phyloP scores from a whole-genome alignment of 2,329 filamentous ascomycete genomes.

The Podosphaera leucotricha region DNA sequence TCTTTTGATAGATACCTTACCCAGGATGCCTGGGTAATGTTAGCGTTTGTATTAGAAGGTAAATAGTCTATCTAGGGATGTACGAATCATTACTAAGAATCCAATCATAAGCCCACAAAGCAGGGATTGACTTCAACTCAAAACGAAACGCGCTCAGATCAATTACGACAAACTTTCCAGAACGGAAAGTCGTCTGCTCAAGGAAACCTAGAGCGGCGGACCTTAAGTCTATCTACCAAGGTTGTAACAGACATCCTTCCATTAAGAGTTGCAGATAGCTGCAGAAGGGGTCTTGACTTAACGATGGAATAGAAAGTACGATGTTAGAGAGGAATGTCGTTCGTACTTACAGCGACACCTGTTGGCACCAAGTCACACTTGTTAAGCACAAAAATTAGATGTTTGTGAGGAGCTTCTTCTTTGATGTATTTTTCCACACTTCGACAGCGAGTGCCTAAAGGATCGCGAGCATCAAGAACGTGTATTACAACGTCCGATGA shows the following conservation, averaged over 20 bases:
- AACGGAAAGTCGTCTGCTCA: constrained; percentile 60
- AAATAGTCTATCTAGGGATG: constrained; percentile 24
- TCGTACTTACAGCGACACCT: constrained; percentile 71
- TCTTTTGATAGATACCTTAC: constrained; percentile 73
- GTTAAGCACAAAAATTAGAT: constrained; percentile 72
- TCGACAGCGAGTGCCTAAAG: constrained; percentile 68
- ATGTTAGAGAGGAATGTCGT: constrained; percentile 2
- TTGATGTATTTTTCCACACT: constrained; percentile 83
- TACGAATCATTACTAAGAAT: constrained; percentile 99
- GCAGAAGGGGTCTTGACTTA: constrained; percentile 74
- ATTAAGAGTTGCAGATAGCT: constrained; percentile 33
- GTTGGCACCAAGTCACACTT: constrained; percentile 88
- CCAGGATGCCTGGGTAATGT: constrained; percentile 55
- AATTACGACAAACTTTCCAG: constrained; percentile 58
- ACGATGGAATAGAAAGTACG: constrained; percentile 24
- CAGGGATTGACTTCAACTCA: constrained; percentile 86
- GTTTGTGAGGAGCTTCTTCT: constrained; percentile 88
- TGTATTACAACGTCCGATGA: constrained; percentile 94
- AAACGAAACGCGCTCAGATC: constrained; percentile 50
- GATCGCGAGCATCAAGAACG: constrained; percentile 73
- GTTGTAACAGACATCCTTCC: constrained; percentile 93
- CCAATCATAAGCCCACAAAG: constrained; percentile 41
- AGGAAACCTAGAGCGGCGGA: constrained; percentile 38
- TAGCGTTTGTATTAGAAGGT: constrained; percentile 14
- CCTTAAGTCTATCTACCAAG: constrained; percentile 76